Conservation (phyloP, 352 stramenopile genomes). For the Globisporangium nunn region DNA sequence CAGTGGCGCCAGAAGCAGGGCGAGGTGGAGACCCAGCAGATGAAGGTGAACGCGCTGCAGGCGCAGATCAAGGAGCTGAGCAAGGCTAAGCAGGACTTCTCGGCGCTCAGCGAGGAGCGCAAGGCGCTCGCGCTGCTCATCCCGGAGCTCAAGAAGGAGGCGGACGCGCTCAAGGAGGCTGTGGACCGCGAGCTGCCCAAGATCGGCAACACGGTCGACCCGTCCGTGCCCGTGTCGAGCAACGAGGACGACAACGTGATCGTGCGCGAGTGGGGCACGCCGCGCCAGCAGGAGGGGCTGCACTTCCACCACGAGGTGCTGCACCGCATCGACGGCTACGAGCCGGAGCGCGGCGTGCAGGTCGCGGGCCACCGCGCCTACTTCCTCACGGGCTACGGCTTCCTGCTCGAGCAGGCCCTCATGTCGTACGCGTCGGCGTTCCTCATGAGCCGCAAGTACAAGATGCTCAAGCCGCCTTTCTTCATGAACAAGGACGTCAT, state of each 20-base stretch:
- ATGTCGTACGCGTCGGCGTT: constrained; percentile 99
- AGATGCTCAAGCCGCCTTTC: constrained; percentile 98
- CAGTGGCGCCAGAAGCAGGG: constrained; percentile 83
- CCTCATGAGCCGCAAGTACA: constrained; percentile 93
- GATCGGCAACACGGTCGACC: constrained; percentile 98
- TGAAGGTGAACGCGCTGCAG: constrained; percentile 84
- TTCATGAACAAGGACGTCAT: constrained; percentile 99
- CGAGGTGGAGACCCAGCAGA: constrained; percentile 79
- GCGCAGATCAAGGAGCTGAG: constrained; percentile 84
- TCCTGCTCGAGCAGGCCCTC: constrained; percentile 98
- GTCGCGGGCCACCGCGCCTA: constrained; percentile 98
- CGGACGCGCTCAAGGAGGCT: constrained; percentile 62
- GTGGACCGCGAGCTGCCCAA: constrained; percentile 76
- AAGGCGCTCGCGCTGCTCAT: constrained; percentile 64
- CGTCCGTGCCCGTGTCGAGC: constrained; percentile 92
- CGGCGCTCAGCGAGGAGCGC: constrained; percentile 71
- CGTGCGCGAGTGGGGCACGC: constrained; percentile 74
- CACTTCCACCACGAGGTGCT: constrained; percentile 95
- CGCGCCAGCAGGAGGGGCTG: constrained; percentile 72
- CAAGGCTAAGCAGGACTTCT: constrained; percentile 86
- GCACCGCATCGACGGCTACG: constrained; percentile 98
- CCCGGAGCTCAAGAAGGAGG: constrained; percentile 75
- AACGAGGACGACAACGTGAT: constrained; percentile 97
- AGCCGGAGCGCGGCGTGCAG: constrained; percentile 93
- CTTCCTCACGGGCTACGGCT: constrained; percentile 97